Evolutionary conservation across 257 asterid species (phyloP).

Genomic region (Lavandula angustifolia): DNA sequence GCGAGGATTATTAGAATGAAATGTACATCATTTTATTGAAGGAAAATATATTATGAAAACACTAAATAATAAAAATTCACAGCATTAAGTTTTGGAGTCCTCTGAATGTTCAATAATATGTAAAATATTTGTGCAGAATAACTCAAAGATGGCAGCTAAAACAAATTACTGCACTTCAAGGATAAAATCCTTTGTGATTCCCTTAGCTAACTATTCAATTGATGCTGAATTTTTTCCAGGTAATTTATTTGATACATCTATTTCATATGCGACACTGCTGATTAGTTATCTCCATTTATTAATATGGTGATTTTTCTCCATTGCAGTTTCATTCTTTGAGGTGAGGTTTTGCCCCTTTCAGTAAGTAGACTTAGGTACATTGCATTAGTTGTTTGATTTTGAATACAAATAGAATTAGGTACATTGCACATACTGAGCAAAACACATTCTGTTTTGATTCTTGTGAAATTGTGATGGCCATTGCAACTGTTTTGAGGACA

Average conservation of each 20-base stretch:
- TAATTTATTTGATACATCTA: constrained; percentile 24
- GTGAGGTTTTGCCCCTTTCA: constrained; percentile 49
- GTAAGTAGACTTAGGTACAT: no score
- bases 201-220: constrained; percentile 77
- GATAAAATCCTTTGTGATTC: constrained; percentile 86
- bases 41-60: no score
- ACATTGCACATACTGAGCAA: no score
- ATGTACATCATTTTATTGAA: no score
- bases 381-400: no score
- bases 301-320: not conserved
- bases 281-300: not conserved
- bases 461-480: no score
- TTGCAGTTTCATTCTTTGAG: constrained; percentile 93
- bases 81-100: no score
- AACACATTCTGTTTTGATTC: not conserved
- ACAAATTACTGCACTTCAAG: constrained; percentile 94
- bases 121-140: constrained; percentile 50
- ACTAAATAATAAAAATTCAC: no score
- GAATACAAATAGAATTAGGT: no score
- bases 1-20: no score
- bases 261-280: not conserved
- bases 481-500: constrained; percentile 28
- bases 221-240: constrained; percentile 88
- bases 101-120: no score
- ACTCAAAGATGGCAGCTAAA: constrained; percentile 84